Percentiles rank a stretch among this genome's conserved stretches.
phyloP scores from a whole-genome alignment of 805 yeast genomes.

The Cephaloascus albidus region DNA sequence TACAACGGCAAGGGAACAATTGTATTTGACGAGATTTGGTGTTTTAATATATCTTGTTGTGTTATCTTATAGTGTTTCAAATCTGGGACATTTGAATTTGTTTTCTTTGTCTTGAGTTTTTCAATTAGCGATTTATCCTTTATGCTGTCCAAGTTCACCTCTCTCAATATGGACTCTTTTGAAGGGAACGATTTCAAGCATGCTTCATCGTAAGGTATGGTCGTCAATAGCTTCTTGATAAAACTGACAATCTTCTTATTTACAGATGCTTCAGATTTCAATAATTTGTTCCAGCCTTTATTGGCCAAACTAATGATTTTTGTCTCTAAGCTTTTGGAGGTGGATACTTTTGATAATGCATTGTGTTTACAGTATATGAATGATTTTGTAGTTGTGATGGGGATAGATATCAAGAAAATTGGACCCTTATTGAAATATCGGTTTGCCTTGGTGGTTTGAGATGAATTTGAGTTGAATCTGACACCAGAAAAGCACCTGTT shows the following conservation, averaged over 20 bases:
- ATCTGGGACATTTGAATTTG: not conserved
- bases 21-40: conserved; percentile 15
- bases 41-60: conserved; percentile 2
- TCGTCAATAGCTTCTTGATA: conserved; percentile 43
- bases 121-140: not conserved
- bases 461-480: not conserved
- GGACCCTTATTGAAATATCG: conserved; percentile 20
- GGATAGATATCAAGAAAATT: conserved; percentile 61
- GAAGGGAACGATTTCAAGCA: conserved; percentile 73
- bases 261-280: conserved; percentile 40
- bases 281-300: conserved; percentile 55
- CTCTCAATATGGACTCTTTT: conserved; percentile 44
- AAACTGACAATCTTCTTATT: conserved; percentile 50
- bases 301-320: conserved; percentile 40
- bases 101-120: conserved; percentile 3
- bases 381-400: conserved; percentile 53
- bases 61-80: not conserved
- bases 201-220: conserved; percentile 74
- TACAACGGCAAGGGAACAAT: conserved; percentile 29
- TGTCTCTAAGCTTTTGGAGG: conserved; percentile 26
- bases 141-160: conserved; percentile 20
- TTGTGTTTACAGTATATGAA: conserved; percentile 63
- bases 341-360: not conserved
- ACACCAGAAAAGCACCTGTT: no score
- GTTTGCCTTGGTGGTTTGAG: conserved; percentile 3